Conservation (phyloP, 1,139 yeast species). For the Kodamaea anthophila region DNA sequence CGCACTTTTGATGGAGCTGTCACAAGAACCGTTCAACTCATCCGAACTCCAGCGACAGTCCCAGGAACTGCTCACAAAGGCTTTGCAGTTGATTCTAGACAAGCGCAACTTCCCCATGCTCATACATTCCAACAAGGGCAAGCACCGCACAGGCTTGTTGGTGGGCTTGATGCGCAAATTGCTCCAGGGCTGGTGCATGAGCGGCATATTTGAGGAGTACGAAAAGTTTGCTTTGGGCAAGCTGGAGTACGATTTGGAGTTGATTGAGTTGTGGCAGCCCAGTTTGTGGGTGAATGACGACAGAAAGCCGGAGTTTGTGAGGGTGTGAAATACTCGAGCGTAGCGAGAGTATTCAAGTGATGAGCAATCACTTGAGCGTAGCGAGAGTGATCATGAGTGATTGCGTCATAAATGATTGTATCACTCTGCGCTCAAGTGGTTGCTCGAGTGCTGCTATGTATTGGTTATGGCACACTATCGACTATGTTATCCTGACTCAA, state of each 20-base stretch:
- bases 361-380: too few relatives aligned
- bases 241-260: slow-evolving; percentile 84
- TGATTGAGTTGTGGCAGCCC: slow-evolving; percentile 45
- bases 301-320: slow-evolving; percentile 32
- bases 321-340: slow-evolving; percentile 13
- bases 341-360: not conserved
- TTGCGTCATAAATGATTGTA: not conserved
- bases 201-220: slow-evolving; percentile 92
- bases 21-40: slow-evolving; percentile 70
- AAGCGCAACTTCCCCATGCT: slow-evolving; percentile 76
- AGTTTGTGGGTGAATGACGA: slow-evolving; percentile 30
- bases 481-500: too few relatives aligned
- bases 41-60: slow-evolving; percentile 35
- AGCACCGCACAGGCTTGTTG: slow-evolving; percentile 87
- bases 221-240: slow-evolving; percentile 90
- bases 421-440: slow-evolving; percentile 1
- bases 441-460: too few relatives aligned
- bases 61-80: slow-evolving; percentile 47
- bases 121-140: slow-evolving; percentile 91
- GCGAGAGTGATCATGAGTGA: too few relatives aligned
- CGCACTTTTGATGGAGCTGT: slow-evolving; percentile 59
- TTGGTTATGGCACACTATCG: too few relatives aligned
- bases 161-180: slow-evolving; percentile 83
- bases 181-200: slow-evolving; percentile 87
- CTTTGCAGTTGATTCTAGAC: slow-evolving; percentile 61